Evolutionary conservation across 805 yeast species (phyloP), one percentile per base, ranked within the genome.

Genomic region (Suhomyces kilbournensis): DNA sequence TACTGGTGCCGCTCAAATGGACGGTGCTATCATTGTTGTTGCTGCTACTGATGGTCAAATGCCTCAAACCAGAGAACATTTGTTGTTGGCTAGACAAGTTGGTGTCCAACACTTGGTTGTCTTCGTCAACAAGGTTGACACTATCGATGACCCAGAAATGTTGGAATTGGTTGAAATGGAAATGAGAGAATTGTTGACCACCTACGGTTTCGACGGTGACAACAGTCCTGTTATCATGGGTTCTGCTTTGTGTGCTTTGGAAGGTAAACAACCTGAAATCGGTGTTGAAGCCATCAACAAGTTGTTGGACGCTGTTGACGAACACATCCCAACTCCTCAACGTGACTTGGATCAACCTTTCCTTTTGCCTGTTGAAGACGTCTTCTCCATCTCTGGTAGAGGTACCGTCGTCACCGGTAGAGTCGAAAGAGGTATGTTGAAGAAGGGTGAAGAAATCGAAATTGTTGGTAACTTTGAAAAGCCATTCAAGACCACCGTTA

Each of bases 1-100:
- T 74, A 90, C 97, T 61, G 98, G 98, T 86, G 97, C 98, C 66
- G 97, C 98, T 66, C 97, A 93, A 75, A 92, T 92, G 97, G 98
- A 93, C 75, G 97, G 98, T 81, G 98, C 97, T 62, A 92, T 93
- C 65, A 93, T 93, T 78, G 98, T 93, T 57, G 98, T 94, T 74
- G 99, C 98, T 68, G 99, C 99, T 58, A 81, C 97, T 53, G 99
- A 94, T 70, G 99, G 99, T 69, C 97, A 91, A 79, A 94, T 93
- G 98, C 98, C 97, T 70, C 99, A 94, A 81, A 94, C 99, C 63
- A 90, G 98, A 81, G 99, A 94, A 80, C 99, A 94, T 79, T 82
- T 94, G 79, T 79, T 94, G 75, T 85, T 94, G 68, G 99, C 99
- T 59, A 90, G 98, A 82, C 99, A 94, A 81, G 98, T 94, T 71